Evolutionary conservation across 345 rosid genomes (phyloP).

Genomic region (Salix brachista): DNA sequence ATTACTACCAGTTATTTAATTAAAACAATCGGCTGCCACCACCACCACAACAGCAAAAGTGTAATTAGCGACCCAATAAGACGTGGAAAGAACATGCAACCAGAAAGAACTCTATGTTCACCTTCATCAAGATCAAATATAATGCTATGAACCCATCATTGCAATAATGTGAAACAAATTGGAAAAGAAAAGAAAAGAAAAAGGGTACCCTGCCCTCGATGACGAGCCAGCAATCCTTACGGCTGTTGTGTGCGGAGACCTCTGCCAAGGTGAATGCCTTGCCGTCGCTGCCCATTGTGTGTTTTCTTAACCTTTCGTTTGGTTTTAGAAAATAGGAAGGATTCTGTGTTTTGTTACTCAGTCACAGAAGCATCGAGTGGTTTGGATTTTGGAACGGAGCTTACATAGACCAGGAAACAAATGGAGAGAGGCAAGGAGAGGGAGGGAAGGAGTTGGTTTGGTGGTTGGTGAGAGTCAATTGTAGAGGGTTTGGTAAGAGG

Average conservation of each 20-base stretch:
- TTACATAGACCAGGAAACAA: background rate
- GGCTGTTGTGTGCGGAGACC: constrained; percentile 64
- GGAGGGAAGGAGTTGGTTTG: constrained; percentile 1
- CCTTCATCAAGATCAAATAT: background rate
- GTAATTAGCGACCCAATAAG: background rate
- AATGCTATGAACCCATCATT: background rate
- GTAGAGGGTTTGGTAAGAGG: constrained; percentile 3
- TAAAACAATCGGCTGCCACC: too few relatives aligned
- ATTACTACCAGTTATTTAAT: too few relatives aligned
- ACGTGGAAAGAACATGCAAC: background rate
- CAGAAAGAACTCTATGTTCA: background rate
- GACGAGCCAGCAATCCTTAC: constrained; percentile 82
- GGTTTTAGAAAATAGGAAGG: background rate
- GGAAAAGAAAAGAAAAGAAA: background rate
- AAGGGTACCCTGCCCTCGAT: constrained; percentile 72
- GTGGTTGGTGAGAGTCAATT: constrained; percentile 3
- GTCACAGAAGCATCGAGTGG: background rate
- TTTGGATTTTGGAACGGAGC: background rate
- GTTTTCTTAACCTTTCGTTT: background rate
- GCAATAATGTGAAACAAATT: background rate
- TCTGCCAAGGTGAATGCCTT: constrained; percentile 64
- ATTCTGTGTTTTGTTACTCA: background rate
- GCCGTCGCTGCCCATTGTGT: constrained; percentile 50
- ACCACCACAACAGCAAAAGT: background rate
- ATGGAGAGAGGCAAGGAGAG: background rate